Conservation (phyloP, 306 rosid species). For the Castanopsis chinensis region DNA sequence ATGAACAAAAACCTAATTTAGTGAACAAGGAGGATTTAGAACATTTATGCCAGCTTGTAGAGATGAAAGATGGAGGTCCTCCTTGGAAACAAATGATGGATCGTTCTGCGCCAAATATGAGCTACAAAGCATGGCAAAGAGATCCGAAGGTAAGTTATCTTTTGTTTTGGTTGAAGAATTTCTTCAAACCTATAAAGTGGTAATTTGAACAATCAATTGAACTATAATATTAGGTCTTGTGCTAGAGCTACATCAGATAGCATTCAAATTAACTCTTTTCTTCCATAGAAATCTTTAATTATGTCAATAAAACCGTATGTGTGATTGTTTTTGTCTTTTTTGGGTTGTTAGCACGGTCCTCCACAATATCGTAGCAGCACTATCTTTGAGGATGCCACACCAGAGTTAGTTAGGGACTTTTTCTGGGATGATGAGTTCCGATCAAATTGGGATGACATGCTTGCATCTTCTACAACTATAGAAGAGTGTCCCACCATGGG, state of each 20-base stretch:
- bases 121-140: constrained; percentile 56
- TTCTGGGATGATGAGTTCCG: constrained; percentile 62
- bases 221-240: background rate
- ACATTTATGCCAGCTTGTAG: constrained; percentile 44
- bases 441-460: constrained; percentile 61
- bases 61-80: constrained; percentile 60
- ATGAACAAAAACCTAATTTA: constrained; percentile 16
- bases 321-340: constrained; percentile 3
- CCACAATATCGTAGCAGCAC: constrained; percentile 57
- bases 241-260: background rate
- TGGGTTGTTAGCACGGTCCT: constrained; percentile 48
- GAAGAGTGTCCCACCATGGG: constrained; percentile 63
- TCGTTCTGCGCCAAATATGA: constrained; percentile 47
- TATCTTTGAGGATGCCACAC: constrained; percentile 63
- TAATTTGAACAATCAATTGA: background rate
- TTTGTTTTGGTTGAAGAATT: background rate
- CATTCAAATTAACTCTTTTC: background rate
- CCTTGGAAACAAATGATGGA: constrained; percentile 63
- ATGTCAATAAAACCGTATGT: background rate
- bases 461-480: constrained; percentile 33
- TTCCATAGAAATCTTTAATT: background rate
- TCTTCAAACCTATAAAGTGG: background rate
- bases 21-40: constrained; percentile 35
- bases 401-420: constrained; percentile 59
- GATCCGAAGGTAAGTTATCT: constrained; percentile 43